Conservation (phyloP, 768 basidiomycete genomes). For the Xerocomus brunneocitrinus region DNA sequence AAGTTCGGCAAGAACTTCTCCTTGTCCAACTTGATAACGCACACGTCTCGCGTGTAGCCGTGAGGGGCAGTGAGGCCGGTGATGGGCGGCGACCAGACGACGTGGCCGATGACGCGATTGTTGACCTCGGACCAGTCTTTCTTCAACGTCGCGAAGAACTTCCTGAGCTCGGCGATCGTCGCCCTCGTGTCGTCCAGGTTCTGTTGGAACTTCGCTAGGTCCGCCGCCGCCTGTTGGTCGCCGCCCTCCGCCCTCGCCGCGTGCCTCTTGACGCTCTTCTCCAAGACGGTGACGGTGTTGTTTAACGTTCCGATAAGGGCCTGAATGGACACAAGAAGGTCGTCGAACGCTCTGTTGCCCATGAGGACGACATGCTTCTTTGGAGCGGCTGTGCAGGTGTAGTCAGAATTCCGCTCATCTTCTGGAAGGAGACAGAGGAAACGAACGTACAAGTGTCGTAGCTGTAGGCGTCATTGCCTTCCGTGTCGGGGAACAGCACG, state of each 20-base stretch:
- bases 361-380: slow-evolving; percentile 36
- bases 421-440: too few species aligned
- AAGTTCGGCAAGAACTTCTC: too few species aligned
- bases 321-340: slow-evolving; percentile 30
- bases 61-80: too few species aligned
- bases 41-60: too few species aligned
- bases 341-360: slow-evolving; percentile 29
- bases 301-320: not conserved
- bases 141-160: not conserved
- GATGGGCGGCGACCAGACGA: too few species aligned
- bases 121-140: not conserved
- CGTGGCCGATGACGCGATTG: not conserved
- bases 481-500: not conserved
- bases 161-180: not conserved
- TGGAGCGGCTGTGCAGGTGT: slow-evolving; percentile 22
- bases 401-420: not conserved
- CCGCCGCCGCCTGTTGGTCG: not conserved
- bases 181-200: not conserved
- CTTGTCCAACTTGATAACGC: too few species aligned
- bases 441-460: too few species aligned
- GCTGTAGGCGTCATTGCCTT: slow-evolving; percentile 20
- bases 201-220: not conserved
- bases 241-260: not conserved
- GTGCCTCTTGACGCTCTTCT: not conserved
- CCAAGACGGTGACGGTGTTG: not conserved